Conservation (phyloP, 75 land plant genomes). For the Chamaecyparis obtusa region DNA sequence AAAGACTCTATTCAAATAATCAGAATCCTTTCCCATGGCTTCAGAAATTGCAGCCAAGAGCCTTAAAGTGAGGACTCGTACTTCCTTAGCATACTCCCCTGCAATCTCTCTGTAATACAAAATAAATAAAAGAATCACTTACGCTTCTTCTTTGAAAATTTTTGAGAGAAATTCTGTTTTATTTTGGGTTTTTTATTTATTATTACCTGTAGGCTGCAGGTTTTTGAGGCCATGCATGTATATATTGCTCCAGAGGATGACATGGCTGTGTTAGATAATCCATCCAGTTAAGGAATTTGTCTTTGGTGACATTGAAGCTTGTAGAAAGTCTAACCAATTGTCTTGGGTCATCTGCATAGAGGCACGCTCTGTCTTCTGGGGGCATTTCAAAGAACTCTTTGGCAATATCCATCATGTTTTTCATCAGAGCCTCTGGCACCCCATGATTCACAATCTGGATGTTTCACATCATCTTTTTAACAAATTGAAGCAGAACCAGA, state of each 20-base stretch:
- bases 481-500: background rate
- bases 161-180: background rate
- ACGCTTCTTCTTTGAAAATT: background rate
- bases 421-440: slow-evolving; percentile 26
- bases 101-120: slow-evolving; percentile 22
- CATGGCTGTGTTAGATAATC: slow-evolving; percentile 57
- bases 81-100: slow-evolving; percentile 21
- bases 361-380: slow-evolving; percentile 33
- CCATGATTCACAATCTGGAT: slow-evolving; percentile 65
- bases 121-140: background rate
- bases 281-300: slow-evolving; percentile 55
- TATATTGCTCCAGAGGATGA: slow-evolving; percentile 31
- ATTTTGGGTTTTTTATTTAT: background rate
- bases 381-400: slow-evolving; percentile 52
- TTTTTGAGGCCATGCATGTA: slow-evolving; percentile 52
- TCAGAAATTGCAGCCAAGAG: slow-evolving; percentile 47
- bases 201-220: slow-evolving; percentile 28
- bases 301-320: slow-evolving; percentile 40
- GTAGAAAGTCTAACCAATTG: slow-evolving; percentile 51
- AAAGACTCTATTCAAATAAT: slow-evolving; percentile 28
- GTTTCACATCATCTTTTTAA: background rate
- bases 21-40: slow-evolving; percentile 38
- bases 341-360: slow-evolving; percentile 22
- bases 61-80: slow-evolving; percentile 23
- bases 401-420: slow-evolving; percentile 29